Base-by-base conservation (phyloP, 768 basidiomycete species). In the Pulveroboletus sp. region DNA sequence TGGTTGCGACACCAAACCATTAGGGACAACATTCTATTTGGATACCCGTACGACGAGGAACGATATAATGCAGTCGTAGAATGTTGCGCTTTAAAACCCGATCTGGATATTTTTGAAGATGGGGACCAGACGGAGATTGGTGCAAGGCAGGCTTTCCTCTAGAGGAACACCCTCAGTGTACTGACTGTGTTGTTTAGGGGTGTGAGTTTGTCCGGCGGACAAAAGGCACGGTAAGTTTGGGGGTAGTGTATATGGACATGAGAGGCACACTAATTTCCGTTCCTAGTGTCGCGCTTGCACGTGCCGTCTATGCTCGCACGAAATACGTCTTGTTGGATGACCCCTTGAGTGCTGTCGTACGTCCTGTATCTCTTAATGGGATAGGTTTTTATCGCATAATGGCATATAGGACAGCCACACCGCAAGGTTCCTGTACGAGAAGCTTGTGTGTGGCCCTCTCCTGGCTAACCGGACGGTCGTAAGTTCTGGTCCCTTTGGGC, bases 71-170 rank as follows among this genome's bases (percentile, higher is more conserved):
- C 72, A 0, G 89, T 92, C 26, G 64, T 94, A n/a, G 84, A 91
- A 45, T 86, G 82, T 13, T 97, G 94, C 61, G 93, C 92, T 1
- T 67, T 98, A 46, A 71, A 64, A 27, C 81, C 86, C 0, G 95
- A 98, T 71, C 67, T 98, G 49, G 80, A 86, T 6, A 78, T 93
- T 10, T 67, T 97, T 2, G 89, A 94, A 49, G 84, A 93, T 59
- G 95, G 95, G 0, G 93, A 91, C 61, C 71, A 69, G 47, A 93
- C 90, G 2, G 86, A 91, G 68, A 89, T 94, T 56, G 91, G 91
- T 13, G 83, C 82, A 13, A 73, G 82, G 75, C 79, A 43, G 15
- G 61, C 26, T 39, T n/a, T 43, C 30, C 21, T 49, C 6, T 11
- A 44, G 14, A 42, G 40, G 8, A 32, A 21, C 39, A 8, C 21